Base-by-base conservation (phyloP, 306 rosid species). In the Pueraria montana region DNA sequence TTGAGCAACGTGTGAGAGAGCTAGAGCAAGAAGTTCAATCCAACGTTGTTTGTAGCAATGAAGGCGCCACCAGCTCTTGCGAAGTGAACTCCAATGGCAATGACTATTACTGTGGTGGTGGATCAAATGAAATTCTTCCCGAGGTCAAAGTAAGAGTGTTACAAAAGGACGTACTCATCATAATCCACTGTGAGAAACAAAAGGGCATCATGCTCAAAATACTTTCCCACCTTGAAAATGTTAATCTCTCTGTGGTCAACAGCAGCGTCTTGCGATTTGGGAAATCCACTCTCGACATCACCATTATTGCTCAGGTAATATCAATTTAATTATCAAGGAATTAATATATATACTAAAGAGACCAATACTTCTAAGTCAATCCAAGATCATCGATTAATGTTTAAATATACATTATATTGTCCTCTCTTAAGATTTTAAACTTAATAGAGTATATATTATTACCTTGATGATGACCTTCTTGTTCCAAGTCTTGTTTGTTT, bases 211-310 rank as follows among this genome's bases (percentile, higher is more conserved):
- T 87, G 78, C 56, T 76, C 65, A 87, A 87, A 81, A 77, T 87
- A 64, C 43, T 87, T 0, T 21, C 84, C 0, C 70, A 84, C 0
- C 87, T 84, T 72, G 72, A 87, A 38, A 56, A 21, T 42, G 64
- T 80, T 77, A 45, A 87, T 56, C 87, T 87, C 62, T 80, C 83
- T 4, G 32, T 87, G 0, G 4, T 77, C 20, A 84, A 75, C 16
- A 80, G 71, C 80, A 84, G 86, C 40, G 79, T 80, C 71, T 80
- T 87, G 86, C 83, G 38, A 7, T 87, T 87, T 11, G 89, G 89
- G 6, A 84, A 72, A 5, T 80, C 82, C 64, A 65, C 46, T 12
- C 65, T 84, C 20, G 81, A 80, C 71, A 84, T 87, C 56, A 87
- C 89, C 58, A 80, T 87, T 11, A 8, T 77, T 65, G 86, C 87